Evolutionary conservation across 805 yeast genomes (phyloP).

Genomic region (Candida endomychidarum): DNA sequence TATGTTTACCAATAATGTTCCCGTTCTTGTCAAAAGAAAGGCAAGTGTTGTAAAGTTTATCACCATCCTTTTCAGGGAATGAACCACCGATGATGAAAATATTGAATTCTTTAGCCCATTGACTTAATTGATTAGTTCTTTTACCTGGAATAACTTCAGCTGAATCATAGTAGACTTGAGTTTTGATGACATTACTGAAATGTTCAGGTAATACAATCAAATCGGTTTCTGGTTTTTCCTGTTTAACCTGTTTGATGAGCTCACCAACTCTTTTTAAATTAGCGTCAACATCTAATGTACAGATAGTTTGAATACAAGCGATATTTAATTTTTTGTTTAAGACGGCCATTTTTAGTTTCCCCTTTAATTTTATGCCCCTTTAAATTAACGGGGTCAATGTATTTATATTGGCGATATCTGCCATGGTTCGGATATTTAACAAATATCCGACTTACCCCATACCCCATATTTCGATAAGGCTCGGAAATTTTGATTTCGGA

Average conservation of each 20-base stretch:
- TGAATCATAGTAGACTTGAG: slow-evolving; percentile 2
- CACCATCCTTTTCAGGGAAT: slow-evolving; percentile 20
- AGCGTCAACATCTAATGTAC: slow-evolving; percentile 9
- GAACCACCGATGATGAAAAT: slow-evolving; percentile 26
- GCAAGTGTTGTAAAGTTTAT: slow-evolving; percentile 20
- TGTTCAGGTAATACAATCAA: slow-evolving; percentile 14
- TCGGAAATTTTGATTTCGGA: not conserved
- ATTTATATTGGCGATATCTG: not conserved
- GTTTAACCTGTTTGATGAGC: slow-evolving; percentile 8
- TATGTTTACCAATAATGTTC: slow-evolving; percentile 66
- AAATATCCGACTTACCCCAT: slow-evolving; percentile 1
- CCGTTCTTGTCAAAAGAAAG: slow-evolving; percentile 49
- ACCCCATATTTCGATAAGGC: too few species aligned
- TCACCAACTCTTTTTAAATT: slow-evolving; percentile 14
- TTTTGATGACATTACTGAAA: slow-evolving; percentile 8
- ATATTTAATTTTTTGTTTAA: slow-evolving; percentile 10
- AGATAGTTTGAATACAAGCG: slow-evolving; percentile 12
- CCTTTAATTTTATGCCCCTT: too few species aligned
- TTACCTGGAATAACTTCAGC: slow-evolving; percentile 14
- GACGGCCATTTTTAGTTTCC: slow-evolving; percentile 2
- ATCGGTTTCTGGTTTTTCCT: slow-evolving; percentile 13
- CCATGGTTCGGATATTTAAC: not conserved
- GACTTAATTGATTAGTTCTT: slow-evolving; percentile 9
- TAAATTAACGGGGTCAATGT: not conserved
- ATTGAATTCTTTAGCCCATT: slow-evolving; percentile 20